Percentiles rank a stretch among this genome's conserved stretches.
Conservation (phyloP, 2,329 filamentous ascomycete genomes). For the Calonectria hawksworthii region DNA sequence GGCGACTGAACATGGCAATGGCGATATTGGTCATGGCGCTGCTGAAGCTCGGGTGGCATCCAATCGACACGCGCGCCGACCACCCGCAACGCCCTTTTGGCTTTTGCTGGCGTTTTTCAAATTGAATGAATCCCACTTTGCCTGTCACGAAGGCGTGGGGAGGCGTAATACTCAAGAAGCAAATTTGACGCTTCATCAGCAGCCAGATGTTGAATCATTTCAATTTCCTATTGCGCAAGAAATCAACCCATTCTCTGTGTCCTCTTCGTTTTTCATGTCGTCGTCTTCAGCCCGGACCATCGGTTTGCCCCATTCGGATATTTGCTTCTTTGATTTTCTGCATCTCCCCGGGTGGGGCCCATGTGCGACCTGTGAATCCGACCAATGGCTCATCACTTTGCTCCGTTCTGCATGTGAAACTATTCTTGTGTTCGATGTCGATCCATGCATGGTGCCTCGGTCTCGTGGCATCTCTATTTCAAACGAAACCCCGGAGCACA, state of each 20-base stretch:
- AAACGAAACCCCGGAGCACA: not conserved
- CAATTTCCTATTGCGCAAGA: too few species aligned
- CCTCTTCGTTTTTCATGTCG: not conserved
- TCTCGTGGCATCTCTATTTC: not conserved
- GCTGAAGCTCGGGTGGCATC: not conserved
- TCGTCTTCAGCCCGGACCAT: constrained; percentile 4
- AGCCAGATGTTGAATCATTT: not conserved
- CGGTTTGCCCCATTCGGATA: constrained; percentile 1
- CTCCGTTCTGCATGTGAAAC: not conserved
- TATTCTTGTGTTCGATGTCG: not conserved
- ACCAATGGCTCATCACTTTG: not conserved
- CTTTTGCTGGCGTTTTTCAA: not conserved
- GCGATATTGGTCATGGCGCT: constrained; percentile 29
- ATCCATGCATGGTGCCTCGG: not conserved
- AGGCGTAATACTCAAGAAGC: not conserved
- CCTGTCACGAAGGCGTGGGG: not conserved
- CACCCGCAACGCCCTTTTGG: not conserved
- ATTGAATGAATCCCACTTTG: not conserved
- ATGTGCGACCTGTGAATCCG: not conserved
- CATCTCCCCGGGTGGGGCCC: not conserved
- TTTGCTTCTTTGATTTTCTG: not conserved
- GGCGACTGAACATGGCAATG: constrained; percentile 29
- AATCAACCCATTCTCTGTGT: not conserved
- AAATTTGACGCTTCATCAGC: not conserved
- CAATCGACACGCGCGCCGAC: constrained; percentile 30